Conservation (phyloP, 176 grass and related monocot genomes). For the Raddia distichophylla region DNA sequence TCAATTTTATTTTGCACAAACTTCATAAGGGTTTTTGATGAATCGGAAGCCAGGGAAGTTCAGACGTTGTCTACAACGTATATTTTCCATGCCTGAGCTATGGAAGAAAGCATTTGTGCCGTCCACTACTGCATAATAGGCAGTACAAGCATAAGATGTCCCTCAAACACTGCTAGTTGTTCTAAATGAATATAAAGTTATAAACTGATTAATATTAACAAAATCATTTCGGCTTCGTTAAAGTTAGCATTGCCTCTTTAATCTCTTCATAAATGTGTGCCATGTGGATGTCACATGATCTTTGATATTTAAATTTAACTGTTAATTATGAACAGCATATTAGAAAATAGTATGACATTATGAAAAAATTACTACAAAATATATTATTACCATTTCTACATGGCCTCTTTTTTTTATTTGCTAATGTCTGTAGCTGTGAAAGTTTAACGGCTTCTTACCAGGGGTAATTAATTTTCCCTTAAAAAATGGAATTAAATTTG, state of each 20-base stretch:
- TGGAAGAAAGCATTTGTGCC: background rate
- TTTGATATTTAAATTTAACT: background rate
- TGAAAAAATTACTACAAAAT: background rate
- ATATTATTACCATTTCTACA: background rate
- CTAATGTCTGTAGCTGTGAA: background rate
- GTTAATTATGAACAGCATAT: background rate
- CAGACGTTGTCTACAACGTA: background rate
- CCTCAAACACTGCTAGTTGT: background rate
- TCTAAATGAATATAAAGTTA: background rate
- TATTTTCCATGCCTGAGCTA: background rate
- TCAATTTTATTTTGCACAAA: background rate
- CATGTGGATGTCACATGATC: background rate
- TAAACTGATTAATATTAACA: background rate
- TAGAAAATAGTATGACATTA: too few relatives aligned
- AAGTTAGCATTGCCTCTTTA: background rate
- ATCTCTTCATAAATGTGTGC: background rate
- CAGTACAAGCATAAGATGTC: background rate
- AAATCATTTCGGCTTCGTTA: background rate
- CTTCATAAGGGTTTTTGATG: background rate
- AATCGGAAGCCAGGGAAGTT: background rate
- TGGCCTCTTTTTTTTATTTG: background rate
- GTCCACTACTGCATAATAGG: background rate
- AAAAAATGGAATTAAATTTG: background rate
- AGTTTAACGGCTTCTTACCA: background rate
- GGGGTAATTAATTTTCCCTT: background rate